Evolutionary conservation across 2,329 filamentous ascomycete genomes (phyloP).

Genomic region (Nothophaeocryptopus gaeumannii): DNA sequence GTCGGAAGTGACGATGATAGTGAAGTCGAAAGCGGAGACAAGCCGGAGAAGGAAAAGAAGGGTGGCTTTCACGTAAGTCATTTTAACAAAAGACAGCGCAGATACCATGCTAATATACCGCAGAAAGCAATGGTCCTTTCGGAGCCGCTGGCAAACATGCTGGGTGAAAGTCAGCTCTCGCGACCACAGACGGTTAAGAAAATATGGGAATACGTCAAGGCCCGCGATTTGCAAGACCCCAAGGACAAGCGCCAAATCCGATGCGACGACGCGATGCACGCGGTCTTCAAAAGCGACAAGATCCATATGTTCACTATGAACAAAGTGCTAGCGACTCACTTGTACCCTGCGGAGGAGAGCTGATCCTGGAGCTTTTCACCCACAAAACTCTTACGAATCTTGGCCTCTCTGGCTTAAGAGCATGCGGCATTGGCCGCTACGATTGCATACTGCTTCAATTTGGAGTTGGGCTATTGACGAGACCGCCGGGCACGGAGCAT

Average conservation of each 20-base stretch:
- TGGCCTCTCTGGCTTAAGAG: no score
- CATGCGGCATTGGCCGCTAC: no score
- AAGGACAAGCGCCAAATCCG: conserved; percentile 86
- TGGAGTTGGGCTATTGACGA: no score
- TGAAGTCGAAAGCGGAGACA: conserved; percentile 54
- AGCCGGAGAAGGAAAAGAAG: conserved; percentile 66
- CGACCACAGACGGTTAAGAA: conserved; percentile 94
- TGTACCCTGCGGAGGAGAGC: conserved; percentile 76
- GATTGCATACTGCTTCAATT: no score
- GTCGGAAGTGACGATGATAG: conserved; percentile 77
- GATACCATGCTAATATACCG: conserved; percentile 8
- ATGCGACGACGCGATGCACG: conserved; percentile 87
- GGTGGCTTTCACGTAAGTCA: conserved; percentile 78
- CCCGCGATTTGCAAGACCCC: conserved; percentile 82
- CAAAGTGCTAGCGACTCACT: conserved; percentile 84
- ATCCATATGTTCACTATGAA: conserved; percentile 99
- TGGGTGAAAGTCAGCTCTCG: conserved; percentile 75
- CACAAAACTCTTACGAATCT: no score
- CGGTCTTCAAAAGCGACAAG: conserved; percentile 84
- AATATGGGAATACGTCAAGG: conserved; percentile 93
- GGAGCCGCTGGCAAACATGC: conserved; percentile 64
- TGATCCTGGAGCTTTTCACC: no score
- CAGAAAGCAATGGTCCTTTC: conserved; percentile 74
- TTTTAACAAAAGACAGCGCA: no score
- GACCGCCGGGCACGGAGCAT: no score